Evolutionary conservation across 768 basidiomycete species (phyloP).

Genomic region (Leccinum arenicola): DNA sequence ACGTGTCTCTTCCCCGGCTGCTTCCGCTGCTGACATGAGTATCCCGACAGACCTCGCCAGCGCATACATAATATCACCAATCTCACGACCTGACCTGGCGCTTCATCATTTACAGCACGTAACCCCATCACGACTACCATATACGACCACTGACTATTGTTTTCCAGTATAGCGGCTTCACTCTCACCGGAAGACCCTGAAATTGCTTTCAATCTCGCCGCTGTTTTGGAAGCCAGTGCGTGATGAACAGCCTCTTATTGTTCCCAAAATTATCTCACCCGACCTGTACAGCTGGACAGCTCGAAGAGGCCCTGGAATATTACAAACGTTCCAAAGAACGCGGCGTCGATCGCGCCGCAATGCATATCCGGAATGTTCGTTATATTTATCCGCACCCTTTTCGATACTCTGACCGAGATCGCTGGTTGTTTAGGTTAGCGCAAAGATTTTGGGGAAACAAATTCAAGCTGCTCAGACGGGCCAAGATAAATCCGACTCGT

Average conservation of each 20-base stretch:
- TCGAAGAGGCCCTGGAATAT: conserved; percentile 78
- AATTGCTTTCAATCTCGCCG: conserved; percentile 88
- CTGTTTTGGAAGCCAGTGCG: conserved; percentile 86
- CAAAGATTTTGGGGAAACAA: conserved; percentile 70
- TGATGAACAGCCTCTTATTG: conserved; percentile 34
- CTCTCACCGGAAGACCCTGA: conserved; percentile 87
- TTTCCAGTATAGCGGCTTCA: conserved; percentile 71
- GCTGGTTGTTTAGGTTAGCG: conserved; percentile 57
- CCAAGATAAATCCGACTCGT: conserved; percentile 34
- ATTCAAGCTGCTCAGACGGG: conserved; percentile 36
- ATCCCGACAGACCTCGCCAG: conserved; percentile 71
- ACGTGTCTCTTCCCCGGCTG: conserved; percentile 31
- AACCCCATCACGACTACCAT: conserved; percentile 26
- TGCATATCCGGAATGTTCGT: conserved; percentile 81
- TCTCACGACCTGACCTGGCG: conserved; percentile 81
- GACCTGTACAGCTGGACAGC: conserved; percentile 56
- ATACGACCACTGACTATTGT: conserved; percentile 32
- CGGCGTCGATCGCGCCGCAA: conserved; percentile 78
- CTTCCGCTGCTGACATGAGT: conserved; percentile 20
- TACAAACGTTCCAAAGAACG: conserved; percentile 77
- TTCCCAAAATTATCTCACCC: conserved; percentile 32
- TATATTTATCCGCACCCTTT: conserved; percentile 18
- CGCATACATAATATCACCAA: conserved; percentile 81
- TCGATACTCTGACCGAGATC: conserved; percentile 11
- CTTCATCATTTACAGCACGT: conserved; percentile 78